Percentiles rank a stretch among this genome's conserved stretches.
phyloP scores from a whole-genome alignment of 78 protist genomes.

The Protostelium mycophagum region DNA sequence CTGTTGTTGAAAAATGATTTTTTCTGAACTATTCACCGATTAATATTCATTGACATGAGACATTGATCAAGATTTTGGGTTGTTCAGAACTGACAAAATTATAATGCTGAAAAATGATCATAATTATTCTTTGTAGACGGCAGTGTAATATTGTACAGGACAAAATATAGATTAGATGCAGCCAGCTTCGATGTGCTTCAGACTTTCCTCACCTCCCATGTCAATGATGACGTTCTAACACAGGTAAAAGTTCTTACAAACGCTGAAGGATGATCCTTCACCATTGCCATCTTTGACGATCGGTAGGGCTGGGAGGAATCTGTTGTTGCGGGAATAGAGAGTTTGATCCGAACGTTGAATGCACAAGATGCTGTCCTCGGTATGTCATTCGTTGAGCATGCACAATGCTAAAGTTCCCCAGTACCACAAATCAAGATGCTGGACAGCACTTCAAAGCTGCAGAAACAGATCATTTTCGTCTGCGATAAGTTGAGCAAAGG shows the following conservation, averaged over 20 bases:
- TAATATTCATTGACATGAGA: too few relatives aligned
- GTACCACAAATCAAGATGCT: background rate
- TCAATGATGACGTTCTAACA: background rate
- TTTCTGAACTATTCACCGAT: too few relatives aligned
- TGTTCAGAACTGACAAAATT: too few relatives aligned
- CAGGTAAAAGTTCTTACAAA: too few relatives aligned
- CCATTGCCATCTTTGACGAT: background rate
- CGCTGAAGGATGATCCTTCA: background rate
- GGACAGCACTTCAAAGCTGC: background rate
- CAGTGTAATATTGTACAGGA: background rate
- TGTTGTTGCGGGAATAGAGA: background rate
- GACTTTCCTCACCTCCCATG: background rate
- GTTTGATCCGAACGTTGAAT: background rate
- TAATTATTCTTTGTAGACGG: background rate
- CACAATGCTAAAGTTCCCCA: background rate
- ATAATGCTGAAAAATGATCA: too few relatives aligned
- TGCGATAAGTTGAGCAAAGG: background rate
- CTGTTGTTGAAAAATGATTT: too few relatives aligned
- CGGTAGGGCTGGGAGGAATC: background rate
- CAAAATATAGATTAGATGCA: background rate
- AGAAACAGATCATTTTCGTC: constrained; percentile 3
- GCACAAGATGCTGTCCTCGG: background rate
- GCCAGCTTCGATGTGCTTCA: background rate
- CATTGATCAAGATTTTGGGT: too few relatives aligned
- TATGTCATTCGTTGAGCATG: background rate